Base-by-base conservation (phyloP, 1,284 basidiomycete species). In the Papiliotrema flavescens region DNA sequence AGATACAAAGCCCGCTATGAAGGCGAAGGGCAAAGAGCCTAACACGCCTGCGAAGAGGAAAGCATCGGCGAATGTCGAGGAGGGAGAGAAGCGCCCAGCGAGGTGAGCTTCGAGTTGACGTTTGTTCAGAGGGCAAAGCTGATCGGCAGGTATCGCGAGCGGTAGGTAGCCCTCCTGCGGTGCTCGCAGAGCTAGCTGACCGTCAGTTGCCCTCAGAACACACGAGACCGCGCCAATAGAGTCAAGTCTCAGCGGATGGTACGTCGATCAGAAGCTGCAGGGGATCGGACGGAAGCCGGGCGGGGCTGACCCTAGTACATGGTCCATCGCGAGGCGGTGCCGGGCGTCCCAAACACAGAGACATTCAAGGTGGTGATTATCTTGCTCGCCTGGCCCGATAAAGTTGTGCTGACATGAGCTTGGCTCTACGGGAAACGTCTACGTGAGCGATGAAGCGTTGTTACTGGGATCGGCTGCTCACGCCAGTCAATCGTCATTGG, bases 201-300 rank as follows among this genome's bases (percentile, higher is more conserved):
- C 15, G 7, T 9, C 17, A 35, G 17, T 13, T 20, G 51, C 36
- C 47, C 47, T 5, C 23, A 49, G 32, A 49, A 36, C 32, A 40
- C 37, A 20, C 17, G 11, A 11, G 47, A 49, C 23, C 32, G 47
- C 6, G 69, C 51, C 22, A 47, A 62, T n/a, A 53, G 67, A 51
- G 70, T 68, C 44, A 66, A 62, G 55, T 59, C 62, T 4, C 68
- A 72, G 53, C 57, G 68, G 1, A 68, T 72, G 68, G 69, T 69
- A 32, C 20, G 54, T 51, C 11, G 28, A 11, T 32, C 28, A 32
- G 28, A n/a, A n/a, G 1, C 4, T 17, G 1, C 5, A 28, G 44
- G 20, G 37, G 15, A 17, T 19, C 24, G 24, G 15, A 19, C 19
- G 19, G 24, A 13, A 19, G 20, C 20, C n/a, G n/a, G 26, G 19